phyloP scores from a whole-genome alignment of 495 filamentous ascomycete genomes.

The Neurospora africana region DNA sequence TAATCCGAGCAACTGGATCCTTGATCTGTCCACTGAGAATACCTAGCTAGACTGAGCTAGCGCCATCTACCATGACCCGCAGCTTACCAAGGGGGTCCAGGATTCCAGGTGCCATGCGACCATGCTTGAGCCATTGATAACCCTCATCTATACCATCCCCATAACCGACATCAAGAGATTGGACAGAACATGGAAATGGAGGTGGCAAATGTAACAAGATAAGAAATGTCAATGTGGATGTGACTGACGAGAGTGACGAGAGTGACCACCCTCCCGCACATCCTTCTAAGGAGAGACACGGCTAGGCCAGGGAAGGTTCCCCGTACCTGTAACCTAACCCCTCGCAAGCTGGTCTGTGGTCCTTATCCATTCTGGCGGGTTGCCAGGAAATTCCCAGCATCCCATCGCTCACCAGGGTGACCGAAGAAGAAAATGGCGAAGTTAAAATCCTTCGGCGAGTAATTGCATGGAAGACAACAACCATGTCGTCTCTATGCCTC shows the following conservation, averaged over 20 bases:
- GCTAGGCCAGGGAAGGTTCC: background rate
- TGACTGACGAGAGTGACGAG: background rate
- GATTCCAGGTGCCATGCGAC: background rate
- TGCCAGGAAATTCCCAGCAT: background rate
- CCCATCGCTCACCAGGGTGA: background rate
- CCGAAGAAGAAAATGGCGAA: background rate
- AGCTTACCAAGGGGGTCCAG: background rate
- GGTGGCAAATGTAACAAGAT: background rate
- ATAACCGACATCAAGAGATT: background rate
- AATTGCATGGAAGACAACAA: background rate
- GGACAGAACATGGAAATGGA: background rate
- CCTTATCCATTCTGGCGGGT: background rate
- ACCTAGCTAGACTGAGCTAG: background rate
- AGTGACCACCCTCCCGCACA: background rate
- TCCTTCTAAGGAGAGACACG: background rate
- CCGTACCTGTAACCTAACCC: background rate
- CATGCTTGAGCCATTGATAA: background rate
- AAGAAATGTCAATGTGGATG: background rate
- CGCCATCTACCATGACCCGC: background rate
- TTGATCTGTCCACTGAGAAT: background rate
- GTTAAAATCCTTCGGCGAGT: background rate
- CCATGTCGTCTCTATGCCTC: background rate
- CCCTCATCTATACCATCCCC: background rate
- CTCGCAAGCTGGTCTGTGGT: background rate
- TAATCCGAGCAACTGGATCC: background rate